These are phyloP conservation scores for Carnegiea gigantea DNA, from an alignment of 179 eudicot genomes.

Conservation along the genomic window DNA sequence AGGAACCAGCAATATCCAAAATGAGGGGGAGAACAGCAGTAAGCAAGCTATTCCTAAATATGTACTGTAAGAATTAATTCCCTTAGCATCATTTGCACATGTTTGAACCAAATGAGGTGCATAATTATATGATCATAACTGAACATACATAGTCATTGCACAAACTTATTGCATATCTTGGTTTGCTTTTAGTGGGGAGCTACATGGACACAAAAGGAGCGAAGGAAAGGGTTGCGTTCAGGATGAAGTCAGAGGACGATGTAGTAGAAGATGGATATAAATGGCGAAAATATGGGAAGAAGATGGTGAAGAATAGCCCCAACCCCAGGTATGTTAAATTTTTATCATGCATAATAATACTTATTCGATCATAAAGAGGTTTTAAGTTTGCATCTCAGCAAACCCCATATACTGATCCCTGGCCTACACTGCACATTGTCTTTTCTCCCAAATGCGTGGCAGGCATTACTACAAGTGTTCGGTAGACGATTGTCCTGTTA, in stretches of 20 bases:
- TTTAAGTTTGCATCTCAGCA: not conserved
- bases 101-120: not conserved
- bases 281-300: conserved; percentile 92
- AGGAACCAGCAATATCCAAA: conserved; percentile 28
- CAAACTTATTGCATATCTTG: not conserved
- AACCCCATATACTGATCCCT: not conserved
- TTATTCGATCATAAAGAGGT: not conserved
- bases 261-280: conserved; percentile 77
- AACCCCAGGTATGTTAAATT: conserved; percentile 57
- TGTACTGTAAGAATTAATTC: too few species aligned
- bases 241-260: conserved; percentile 59
- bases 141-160: not conserved
- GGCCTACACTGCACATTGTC: not conserved
- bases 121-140: not conserved
- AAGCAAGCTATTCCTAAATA: conserved; percentile 17
- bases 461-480: conserved; percentile 77
- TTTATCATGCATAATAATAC: not conserved
- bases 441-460: conserved; percentile 5
- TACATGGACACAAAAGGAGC: conserved; percentile 20
- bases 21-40: conserved; percentile 29
- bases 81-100: not conserved
- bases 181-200: conserved; percentile 21
- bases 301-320: conserved; percentile 84
- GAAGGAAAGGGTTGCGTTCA: conserved; percentile 52
- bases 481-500: conserved; percentile 55